phyloP scores from a whole-genome alignment of 768 basidiomycete species.

The Galerina sulciceps region DNA sequence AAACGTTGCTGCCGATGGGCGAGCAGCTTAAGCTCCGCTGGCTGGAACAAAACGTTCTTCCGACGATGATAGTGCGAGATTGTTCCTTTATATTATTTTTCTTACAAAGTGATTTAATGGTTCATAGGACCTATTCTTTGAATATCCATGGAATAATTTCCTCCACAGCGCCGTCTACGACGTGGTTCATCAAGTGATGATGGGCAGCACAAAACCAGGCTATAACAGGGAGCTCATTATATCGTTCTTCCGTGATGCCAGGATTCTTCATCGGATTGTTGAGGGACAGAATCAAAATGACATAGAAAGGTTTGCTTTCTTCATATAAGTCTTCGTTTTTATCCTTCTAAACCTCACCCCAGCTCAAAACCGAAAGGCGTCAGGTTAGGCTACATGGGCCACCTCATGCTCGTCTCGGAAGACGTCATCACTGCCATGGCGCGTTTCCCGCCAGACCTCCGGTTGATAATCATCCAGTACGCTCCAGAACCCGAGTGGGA shows the following conservation, averaged over 20 bases:
- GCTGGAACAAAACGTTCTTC: constrained; percentile 72
- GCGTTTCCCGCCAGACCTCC: constrained; percentile 82
- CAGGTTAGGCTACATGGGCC: constrained; percentile 95
- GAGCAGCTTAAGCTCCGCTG: constrained; percentile 82
- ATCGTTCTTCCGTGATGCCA: constrained; percentile 85
- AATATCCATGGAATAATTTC: constrained; percentile 98
- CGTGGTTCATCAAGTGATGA: constrained; percentile 92
- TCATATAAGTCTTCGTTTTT: neutral
- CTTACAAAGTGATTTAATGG: neutral
- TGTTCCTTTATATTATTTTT: constrained; percentile 9
- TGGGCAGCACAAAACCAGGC: constrained; percentile 82
- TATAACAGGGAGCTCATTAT: constrained; percentile 85
- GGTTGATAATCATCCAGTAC: constrained; percentile 61
- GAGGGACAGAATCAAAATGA: constrained; percentile 86
- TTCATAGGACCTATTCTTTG: constrained; percentile 88
- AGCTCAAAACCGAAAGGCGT: constrained; percentile 77
- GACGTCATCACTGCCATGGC: constrained; percentile 91
- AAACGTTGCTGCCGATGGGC: constrained; percentile 60
- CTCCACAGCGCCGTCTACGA: constrained; percentile 97
- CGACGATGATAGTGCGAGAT: constrained; percentile 74
- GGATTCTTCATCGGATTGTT: constrained; percentile 82
- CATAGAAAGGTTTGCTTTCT: constrained; percentile 58
- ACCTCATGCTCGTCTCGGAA: constrained; percentile 92
- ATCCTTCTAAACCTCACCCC: constrained; percentile 4
- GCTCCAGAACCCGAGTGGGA: constrained; percentile 87